These are phyloP conservation scores for Trichoderma koningiopsis DNA, from an alignment of 2,329 filamentous ascomycete species.

Conservation along the genomic window DNA sequence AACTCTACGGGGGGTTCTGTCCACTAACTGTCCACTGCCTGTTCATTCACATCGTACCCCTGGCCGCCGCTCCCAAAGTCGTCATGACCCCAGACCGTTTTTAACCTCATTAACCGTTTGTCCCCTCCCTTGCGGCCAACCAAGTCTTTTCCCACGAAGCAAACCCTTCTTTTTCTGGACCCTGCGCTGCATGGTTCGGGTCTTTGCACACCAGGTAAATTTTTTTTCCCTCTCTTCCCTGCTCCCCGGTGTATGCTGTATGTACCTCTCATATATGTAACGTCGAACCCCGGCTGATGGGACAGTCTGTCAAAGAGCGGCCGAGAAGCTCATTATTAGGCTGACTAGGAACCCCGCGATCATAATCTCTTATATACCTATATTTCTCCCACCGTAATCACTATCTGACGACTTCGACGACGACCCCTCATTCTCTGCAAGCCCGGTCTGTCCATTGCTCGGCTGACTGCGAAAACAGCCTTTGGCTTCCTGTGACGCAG, in stretches of 20 bases:
- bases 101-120: slow-evolving; percentile 17
- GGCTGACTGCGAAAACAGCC: background rate
- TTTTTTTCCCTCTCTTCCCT: background rate
- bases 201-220: slow-evolving; percentile 20
- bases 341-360: slow-evolving; percentile 20
- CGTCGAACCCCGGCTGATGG: slow-evolving; percentile 1
- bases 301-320: background rate
- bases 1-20: background rate
- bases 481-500: slow-evolving; percentile 10
- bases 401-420: slow-evolving; percentile 17
- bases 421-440: slow-evolving; percentile 16
- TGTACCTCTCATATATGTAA: background rate
- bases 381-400: slow-evolving; percentile 18
- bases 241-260: background rate
- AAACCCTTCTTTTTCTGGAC: slow-evolving; percentile 21
- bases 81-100: slow-evolving; percentile 19
- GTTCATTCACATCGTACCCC: background rate
- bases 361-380: slow-evolving; percentile 2
- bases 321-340: slow-evolving; percentile 11
- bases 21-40: background rate
- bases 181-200: slow-evolving; percentile 22
- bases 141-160: background rate
- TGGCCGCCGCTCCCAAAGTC: background rate
- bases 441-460: slow-evolving; percentile 3
- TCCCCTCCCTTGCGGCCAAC: slow-evolving; percentile 23